Evolutionary conservation across 208 protist genomes (phyloP).

Genomic region (Naegleria fowleri): DNA sequence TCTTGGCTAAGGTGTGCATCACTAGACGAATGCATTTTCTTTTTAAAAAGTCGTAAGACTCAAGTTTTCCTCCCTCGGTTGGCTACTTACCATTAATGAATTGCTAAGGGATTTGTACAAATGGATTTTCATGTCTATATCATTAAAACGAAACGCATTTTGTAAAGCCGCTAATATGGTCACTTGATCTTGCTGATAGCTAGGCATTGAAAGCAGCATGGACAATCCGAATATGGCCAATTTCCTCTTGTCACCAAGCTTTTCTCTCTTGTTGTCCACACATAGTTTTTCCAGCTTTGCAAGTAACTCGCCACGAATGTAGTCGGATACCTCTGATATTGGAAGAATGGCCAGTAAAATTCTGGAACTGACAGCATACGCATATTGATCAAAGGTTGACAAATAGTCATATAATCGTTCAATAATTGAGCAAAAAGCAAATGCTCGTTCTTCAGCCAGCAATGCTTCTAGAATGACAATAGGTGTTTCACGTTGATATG

Average conservation of each 20-base stretch:
- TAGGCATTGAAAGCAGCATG: not conserved
- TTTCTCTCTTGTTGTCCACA: not conserved
- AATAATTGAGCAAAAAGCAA: not conserved
- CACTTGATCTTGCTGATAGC: not conserved
- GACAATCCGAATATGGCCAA: not conserved
- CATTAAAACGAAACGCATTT: not conserved
- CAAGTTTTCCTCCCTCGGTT: too few species aligned
- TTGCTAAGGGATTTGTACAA: not conserved
- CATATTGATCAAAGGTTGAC: not conserved
- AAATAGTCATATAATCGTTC: not conserved
- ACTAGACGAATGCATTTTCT: not conserved
- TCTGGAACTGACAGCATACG: not conserved
- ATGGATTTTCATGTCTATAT: not conserved
- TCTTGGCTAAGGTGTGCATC: not conserved
- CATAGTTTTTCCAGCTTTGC: not conserved
- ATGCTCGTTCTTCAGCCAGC: not conserved
- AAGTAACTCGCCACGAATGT: not conserved
- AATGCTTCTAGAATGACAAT: not conserved
- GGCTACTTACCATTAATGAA: not conserved
- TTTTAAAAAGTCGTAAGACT: too few species aligned
- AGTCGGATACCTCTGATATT: not conserved
- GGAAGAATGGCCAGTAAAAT: not conserved
- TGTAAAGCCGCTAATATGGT: not conserved
- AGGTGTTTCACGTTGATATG: not conserved
- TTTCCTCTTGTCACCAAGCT: not conserved